Evolutionary conservation across 1,284 basidiomycete species (phyloP), one percentile per base, ranked within the genome.

Genomic region (Apiotrichum akiyoshidainum): DNA sequence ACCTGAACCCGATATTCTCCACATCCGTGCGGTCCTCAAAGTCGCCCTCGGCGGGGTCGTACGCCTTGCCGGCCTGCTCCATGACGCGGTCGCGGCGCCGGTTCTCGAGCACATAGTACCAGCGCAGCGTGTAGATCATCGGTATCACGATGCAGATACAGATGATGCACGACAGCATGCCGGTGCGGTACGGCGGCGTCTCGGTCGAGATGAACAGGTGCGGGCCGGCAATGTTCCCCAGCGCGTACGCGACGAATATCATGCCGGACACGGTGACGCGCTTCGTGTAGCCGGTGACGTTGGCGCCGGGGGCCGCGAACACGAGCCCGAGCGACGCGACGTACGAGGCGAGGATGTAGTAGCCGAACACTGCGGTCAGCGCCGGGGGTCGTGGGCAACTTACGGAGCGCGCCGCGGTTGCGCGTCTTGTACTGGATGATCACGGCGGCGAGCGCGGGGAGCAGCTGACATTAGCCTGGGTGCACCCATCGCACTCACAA

Each of bases 291-390:
- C 71, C 69, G 0, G 66, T 60, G 19, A 69, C 55, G 46, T 72
- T 72, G 46, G 69, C 66, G 31, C 69, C 69, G 1, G 71, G 69
- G 17, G 67, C 65, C 14, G 65, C 68, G 45, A 72, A 69, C 34
- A 61, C 65, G 13, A 71, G 59, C 19, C 67, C 68, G 17, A 70
- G 60, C 16, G 68, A 53, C 9, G 65, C 69, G 50, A 72, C 69
- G 54, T 69, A 72, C n/a, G 68, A 66, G 5, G 59, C 62, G 19
- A 72, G 55, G 52, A 70, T 70, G 63, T 72, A 72, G 61, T 70
- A 72, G 0, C 68, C 68, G 48, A 68, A 70, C 39, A 72, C 57
- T 63, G 52, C n/a, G 5, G 57, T 48, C 22, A 64, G 57, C 39
- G 57, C 46, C 47, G 11, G 8, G 57, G 19, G 5, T 46, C 42